These are phyloP conservation scores for Trichoderma citrinoviride DNA, from an alignment of 2,329 filamentous ascomycete genomes.

Conservation along the genomic window DNA sequence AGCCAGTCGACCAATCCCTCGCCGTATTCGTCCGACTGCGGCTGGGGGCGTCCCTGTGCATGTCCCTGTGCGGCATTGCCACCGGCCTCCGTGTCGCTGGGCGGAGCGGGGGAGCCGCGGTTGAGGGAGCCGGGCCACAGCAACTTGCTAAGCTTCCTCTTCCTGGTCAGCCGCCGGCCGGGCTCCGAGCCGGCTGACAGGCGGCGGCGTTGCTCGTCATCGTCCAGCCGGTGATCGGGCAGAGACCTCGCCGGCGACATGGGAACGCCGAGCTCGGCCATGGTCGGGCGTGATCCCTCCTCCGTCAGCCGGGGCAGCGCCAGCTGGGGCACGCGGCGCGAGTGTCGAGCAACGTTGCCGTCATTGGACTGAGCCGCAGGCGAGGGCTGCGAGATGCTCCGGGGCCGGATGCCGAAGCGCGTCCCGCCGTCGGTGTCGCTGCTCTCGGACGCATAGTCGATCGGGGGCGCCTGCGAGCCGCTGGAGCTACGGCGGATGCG, in stretches of 20 bases:
- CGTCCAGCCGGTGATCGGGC: conserved; percentile 25
- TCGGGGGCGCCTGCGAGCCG: neutral
- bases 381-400: conserved; percentile 39
- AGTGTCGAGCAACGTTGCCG: conserved; percentile 29
- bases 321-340: conserved; percentile 33
- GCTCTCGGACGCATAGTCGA: neutral
- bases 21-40: conserved; percentile 36
- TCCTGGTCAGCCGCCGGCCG: conserved; percentile 22
- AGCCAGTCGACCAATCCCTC: conserved; percentile 42
- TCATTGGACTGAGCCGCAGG: conserved; percentile 24
- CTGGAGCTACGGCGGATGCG: conserved; percentile 26
- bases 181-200: conserved; percentile 15
- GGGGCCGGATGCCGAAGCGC: conserved; percentile 28
- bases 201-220: neutral
- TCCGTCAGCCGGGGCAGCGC: conserved; percentile 42
- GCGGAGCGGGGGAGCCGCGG: conserved; percentile 14
- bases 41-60: neutral
- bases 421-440: neutral
- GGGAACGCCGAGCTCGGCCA: conserved; percentile 36
- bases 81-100: neutral
- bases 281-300: conserved; percentile 37
- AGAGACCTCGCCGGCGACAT: conserved; percentile 32
- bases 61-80: neutral
- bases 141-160: conserved; percentile 30
- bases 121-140: conserved; percentile 30